A percentile compares a stretch with the other conserved stretches of the same genome.
Conservation (phyloP, 179 eudicot species). For the Patellifolia procumbens region DNA sequence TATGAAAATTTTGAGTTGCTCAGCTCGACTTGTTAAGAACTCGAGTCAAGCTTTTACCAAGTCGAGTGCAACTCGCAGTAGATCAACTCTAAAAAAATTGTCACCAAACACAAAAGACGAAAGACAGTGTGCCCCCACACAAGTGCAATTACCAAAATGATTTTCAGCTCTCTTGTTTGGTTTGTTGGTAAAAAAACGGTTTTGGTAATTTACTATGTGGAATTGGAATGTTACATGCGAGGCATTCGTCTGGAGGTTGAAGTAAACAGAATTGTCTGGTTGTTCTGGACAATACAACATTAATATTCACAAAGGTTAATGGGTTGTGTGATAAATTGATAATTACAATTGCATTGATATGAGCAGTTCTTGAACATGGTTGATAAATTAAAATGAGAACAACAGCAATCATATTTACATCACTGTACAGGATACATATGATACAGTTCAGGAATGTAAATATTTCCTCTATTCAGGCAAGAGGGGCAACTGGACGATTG, state of each 20-base stretch:
- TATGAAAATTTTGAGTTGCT: no score
- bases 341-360: slow-evolving; percentile 18
- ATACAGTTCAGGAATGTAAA: slow-evolving; percentile 8
- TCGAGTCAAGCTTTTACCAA: no score
- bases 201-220: no score
- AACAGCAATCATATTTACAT: slow-evolving; percentile 27
- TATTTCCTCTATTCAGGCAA: slow-evolving; percentile 51
- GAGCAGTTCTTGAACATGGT: slow-evolving; percentile 9
- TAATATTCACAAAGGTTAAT: not conserved
- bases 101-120: no score
- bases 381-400: slow-evolving; percentile 11
- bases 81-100: no score
- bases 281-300: not conserved
- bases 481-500: slow-evolving; percentile 63
- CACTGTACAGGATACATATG: slow-evolving; percentile 35
- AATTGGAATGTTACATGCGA: not conserved
- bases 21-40: no score
- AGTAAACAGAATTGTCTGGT: no score
- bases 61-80: no score
- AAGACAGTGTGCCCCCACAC: no score
- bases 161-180: no score
- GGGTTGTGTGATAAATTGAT: slow-evolving; percentile 7
- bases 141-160: no score
- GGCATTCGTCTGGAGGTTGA: not conserved
- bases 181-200: no score